A percentile compares a stretch with the other conserved stretches of the same genome.
phyloP scores from a whole-genome alignment of 2,329 filamentous ascomycete species.

The Ilyonectria mors-panacis region DNA sequence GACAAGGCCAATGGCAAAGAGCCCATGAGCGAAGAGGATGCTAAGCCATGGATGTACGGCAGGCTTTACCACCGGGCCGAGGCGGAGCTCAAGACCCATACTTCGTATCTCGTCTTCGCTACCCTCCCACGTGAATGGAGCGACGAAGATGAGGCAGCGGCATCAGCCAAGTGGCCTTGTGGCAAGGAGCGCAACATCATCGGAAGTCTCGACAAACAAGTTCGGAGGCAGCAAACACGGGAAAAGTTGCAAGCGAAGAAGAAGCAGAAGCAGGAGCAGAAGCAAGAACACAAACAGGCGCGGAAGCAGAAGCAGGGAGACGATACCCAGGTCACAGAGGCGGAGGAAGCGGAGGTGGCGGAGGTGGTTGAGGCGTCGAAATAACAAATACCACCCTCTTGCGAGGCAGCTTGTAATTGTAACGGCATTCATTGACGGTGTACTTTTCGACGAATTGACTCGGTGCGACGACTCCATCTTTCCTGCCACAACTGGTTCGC shows the following conservation, averaged over 20 bases:
- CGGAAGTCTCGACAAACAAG: conserved; percentile 67
- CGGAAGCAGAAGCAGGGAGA: conserved; percentile 40
- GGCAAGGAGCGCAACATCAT: conserved; percentile 67
- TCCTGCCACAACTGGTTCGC: not conserved
- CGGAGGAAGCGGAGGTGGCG: conserved; percentile 20
- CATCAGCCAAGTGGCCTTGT: conserved; percentile 75
- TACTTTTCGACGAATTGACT: not conserved
- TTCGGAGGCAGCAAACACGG: conserved; percentile 70
- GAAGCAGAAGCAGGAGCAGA: conserved; percentile 54
- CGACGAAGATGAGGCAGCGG: conserved; percentile 82
- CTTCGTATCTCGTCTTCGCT: conserved; percentile 96
- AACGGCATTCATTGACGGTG: not conserved
- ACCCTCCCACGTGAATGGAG: conserved; percentile 90
- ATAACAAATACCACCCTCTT: conserved; percentile 24
- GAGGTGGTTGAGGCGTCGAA: conserved; percentile 37
- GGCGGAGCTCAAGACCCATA: conserved; percentile 93
- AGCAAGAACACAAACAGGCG: conserved; percentile 67
- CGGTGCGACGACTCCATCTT: not conserved
- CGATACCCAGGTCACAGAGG: conserved; percentile 40
- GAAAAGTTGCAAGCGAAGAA: conserved; percentile 65
- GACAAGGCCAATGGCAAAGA: conserved; percentile 47
- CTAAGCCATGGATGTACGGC: conserved; percentile 81
- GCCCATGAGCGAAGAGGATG: conserved; percentile 40
- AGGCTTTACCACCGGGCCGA: conserved; percentile 86
- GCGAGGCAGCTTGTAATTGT: conserved; percentile 18